Percentiles rank a stretch among this genome's conserved stretches.
phyloP scores from a whole-genome alignment of 176 grass and related monocot species.

The Hordeum marinum region DNA sequence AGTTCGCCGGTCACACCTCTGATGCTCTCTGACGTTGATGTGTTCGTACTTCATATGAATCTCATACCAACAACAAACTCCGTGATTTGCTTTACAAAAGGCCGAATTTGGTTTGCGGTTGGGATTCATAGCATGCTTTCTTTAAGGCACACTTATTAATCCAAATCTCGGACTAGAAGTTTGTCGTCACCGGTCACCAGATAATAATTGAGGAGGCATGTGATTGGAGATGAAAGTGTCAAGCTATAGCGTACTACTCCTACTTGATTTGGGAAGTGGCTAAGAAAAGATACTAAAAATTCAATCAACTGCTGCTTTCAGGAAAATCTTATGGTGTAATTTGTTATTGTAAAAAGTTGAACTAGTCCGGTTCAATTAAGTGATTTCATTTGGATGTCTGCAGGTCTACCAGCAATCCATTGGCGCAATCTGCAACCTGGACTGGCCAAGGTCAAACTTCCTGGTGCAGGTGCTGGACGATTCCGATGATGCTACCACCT shows the following conservation, averaged over 20 bases:
- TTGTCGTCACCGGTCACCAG: neutral
- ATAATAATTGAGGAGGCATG: conserved; percentile 10
- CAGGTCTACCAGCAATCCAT: conserved; percentile 97
- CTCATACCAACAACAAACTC: neutral
- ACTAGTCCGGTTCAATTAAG: neutral
- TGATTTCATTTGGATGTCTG: conserved; percentile 23
- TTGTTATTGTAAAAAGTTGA: neutral
- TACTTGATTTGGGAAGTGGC: neutral
- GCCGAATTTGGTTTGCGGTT: conserved; percentile 8
- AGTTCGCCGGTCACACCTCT: neutral
- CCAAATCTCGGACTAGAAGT: conserved; percentile 7
- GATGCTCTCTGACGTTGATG: conserved; percentile 1
- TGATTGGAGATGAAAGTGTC: neutral
- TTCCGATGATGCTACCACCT: conserved; percentile 63
- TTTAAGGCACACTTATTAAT: conserved; percentile 9
- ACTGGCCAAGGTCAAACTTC: conserved; percentile 69
- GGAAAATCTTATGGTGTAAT: neutral
- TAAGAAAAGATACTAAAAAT: neutral
- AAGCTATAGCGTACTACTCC: neutral
- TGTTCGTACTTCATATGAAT: neutral
- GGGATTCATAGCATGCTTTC: neutral
- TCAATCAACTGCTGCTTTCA: neutral
- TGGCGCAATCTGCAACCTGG: conserved; percentile 63
- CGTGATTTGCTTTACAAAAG: neutral
- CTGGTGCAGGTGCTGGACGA: conserved; percentile 82